phyloP scores from a whole-genome alignment of 495 filamentous ascomycete species.

The Podospora sp. region DNA sequence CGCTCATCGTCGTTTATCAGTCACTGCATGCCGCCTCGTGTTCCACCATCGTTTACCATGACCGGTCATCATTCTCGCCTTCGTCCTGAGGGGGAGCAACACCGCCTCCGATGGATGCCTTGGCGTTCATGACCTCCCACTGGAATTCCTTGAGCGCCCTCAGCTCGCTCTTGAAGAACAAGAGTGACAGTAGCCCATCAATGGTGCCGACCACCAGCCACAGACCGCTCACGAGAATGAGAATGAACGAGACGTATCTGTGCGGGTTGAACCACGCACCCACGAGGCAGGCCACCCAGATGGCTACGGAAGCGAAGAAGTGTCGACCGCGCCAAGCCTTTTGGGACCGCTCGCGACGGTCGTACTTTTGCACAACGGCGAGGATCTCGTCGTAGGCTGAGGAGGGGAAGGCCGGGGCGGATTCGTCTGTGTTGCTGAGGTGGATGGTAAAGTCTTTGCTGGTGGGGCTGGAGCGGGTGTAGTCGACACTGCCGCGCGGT shows the following conservation, averaged over 20 bases:
- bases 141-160: constrained; percentile 89
- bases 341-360: constrained; percentile 67
- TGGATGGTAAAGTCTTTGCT: constrained; percentile 34
- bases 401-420: constrained; percentile 30
- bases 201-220: constrained; percentile 73
- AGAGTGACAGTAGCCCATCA: constrained; percentile 80
- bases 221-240: constrained; percentile 76
- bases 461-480: constrained; percentile 31
- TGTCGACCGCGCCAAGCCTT: constrained; percentile 69
- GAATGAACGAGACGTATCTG: constrained; percentile 76
- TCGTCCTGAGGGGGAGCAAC: constrained; percentile 28
- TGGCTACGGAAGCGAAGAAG: constrained; percentile 65
- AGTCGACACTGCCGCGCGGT: constrained; percentile 29
- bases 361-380: constrained; percentile 65
- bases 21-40: not conserved
- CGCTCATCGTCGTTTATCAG: not conserved
- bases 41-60: constrained; percentile 13
- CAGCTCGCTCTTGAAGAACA: constrained; percentile 84
- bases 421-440: constrained; percentile 24
- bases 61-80: constrained; percentile 24
- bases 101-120: constrained; percentile 34
- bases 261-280: constrained; percentile 83
- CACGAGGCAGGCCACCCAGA: constrained; percentile 71
- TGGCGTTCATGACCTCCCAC: constrained; percentile 84
- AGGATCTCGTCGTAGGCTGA: constrained; percentile 74